Conservation (phyloP, 2,329 filamentous ascomycete species). For the Venturia effusa region DNA sequence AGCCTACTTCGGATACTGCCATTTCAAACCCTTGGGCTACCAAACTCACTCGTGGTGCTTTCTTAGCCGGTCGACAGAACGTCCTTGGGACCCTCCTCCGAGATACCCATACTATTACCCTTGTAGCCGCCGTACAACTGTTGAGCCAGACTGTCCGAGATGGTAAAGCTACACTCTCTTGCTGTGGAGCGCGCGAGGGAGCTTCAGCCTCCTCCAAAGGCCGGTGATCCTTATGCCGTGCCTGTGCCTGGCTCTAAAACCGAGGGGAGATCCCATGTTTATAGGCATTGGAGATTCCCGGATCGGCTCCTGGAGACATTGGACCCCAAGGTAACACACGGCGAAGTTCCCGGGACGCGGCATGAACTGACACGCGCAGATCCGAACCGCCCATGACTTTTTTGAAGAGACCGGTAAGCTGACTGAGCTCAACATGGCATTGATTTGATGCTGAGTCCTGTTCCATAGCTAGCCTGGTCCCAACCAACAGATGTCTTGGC, state of each 20-base stretch:
- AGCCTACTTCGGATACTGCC: background rate
- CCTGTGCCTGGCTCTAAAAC: constrained; percentile 63
- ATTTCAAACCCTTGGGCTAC: background rate
- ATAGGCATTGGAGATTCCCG: constrained; percentile 70
- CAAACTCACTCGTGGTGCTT: background rate
- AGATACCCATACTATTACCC: background rate
- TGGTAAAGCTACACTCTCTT: constrained; percentile 5
- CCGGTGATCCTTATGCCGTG: constrained; percentile 68
- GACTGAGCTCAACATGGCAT: background rate
- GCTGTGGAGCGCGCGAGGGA: constrained; percentile 25
- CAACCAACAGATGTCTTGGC: constrained; percentile 66
- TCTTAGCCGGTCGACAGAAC: background rate
- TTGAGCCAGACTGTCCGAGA: background rate
- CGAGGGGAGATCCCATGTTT: constrained; percentile 63
- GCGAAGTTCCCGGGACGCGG: constrained; percentile 3
- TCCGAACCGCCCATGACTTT: constrained; percentile 65
- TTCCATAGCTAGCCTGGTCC: constrained; percentile 24
- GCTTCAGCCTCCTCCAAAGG: constrained; percentile 53
- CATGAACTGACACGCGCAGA: constrained; percentile 21
- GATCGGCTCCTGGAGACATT: constrained; percentile 63
- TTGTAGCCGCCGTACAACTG: background rate
- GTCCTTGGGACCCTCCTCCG: background rate
- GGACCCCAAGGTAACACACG: constrained; percentile 48
- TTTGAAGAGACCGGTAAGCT: constrained; percentile 54
- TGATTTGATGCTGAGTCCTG: background rate